Conservation (phyloP, 768 basidiomycete genomes). For the Trametes meyenii region DNA sequence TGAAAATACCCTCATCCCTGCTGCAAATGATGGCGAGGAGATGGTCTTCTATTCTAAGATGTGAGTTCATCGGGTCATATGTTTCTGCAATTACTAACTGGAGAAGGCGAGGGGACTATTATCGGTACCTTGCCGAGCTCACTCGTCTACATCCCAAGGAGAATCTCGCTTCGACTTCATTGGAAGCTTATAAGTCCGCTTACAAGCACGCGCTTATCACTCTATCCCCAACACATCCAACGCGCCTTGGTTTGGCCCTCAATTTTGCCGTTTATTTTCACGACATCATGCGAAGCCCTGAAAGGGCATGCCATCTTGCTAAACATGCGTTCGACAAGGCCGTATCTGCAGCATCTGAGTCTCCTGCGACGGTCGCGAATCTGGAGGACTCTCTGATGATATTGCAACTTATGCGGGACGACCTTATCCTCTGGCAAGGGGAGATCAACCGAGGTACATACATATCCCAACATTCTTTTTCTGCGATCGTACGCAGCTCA, state of each 20-base stretch:
- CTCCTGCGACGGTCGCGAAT: slow-evolving; percentile 46
- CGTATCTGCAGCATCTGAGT: slow-evolving; percentile 44
- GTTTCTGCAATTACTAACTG: slow-evolving; percentile 14
- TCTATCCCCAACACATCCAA: slow-evolving; percentile 80
- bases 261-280: slow-evolving; percentile 97
- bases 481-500: not conserved
- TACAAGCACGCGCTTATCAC: slow-evolving; percentile 80
- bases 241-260: slow-evolving; percentile 83
- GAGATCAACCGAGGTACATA: slow-evolving; percentile 49
- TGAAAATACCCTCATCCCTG: slow-evolving; percentile 57
- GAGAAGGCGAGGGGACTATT: slow-evolving; percentile 84
- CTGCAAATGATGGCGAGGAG: slow-evolving; percentile 75
- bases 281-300: slow-evolving; percentile 83
- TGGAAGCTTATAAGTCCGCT: slow-evolving; percentile 84
- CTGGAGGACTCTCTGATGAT: slow-evolving; percentile 84
- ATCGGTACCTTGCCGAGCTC: slow-evolving; percentile 89
- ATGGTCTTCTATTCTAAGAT: slow-evolving; percentile 91
- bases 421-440: slow-evolving; percentile 82
- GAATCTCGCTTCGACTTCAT: slow-evolving; percentile 70
- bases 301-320: slow-evolving; percentile 84
- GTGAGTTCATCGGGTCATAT: slow-evolving; percentile 43
- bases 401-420: slow-evolving; percentile 80
- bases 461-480: not conserved
- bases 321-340: slow-evolving; percentile 94
- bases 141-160: slow-evolving; percentile 71